phyloP scores from a whole-genome alignment of 139 green algal species.

The Coelastrella sp. region DNA sequence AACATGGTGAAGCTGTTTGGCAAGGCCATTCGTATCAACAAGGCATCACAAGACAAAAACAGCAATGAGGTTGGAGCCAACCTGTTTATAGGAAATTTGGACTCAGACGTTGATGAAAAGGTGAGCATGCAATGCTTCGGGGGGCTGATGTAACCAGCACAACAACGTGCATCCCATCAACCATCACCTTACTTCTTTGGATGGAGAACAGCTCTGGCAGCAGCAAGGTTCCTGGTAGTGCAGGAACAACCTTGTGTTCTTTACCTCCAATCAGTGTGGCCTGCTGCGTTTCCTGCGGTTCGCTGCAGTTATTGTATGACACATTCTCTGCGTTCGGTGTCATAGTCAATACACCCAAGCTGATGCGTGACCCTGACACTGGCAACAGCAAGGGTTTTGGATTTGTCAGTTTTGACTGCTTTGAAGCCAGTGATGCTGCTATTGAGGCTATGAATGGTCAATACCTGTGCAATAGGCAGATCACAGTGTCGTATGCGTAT shows the following conservation, averaged over 20 bases:
- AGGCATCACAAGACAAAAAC: constrained; percentile 87
- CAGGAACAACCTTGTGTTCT: background rate
- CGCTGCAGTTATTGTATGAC: constrained; percentile 93
- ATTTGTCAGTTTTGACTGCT: constrained; percentile 96
- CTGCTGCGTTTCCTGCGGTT: background rate
- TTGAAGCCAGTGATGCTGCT: constrained; percentile 92
- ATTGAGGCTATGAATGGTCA: constrained; percentile 98
- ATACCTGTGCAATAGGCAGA: constrained; percentile 92
- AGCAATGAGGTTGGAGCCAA: constrained; percentile 95
- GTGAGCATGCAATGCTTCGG: constrained; percentile 45
- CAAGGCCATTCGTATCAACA: constrained; percentile 97
- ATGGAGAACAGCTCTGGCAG: background rate
- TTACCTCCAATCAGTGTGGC: background rate
- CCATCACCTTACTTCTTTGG: background rate
- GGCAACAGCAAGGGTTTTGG: constrained; percentile 89
- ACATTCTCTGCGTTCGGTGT: constrained; percentile 98
- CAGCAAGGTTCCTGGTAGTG: background rate
- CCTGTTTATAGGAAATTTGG: constrained; percentile 98
- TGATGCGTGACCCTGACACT: constrained; percentile 97
- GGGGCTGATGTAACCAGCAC: background rate
- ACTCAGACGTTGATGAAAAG: constrained; percentile 98
- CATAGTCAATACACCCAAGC: constrained; percentile 93
- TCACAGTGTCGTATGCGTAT: constrained; percentile 95
- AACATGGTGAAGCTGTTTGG: constrained; percentile 98
- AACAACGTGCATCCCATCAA: background rate